phyloP scores from a whole-genome alignment of 140 eudicot genomes.

The Flaveria floridana region DNA sequence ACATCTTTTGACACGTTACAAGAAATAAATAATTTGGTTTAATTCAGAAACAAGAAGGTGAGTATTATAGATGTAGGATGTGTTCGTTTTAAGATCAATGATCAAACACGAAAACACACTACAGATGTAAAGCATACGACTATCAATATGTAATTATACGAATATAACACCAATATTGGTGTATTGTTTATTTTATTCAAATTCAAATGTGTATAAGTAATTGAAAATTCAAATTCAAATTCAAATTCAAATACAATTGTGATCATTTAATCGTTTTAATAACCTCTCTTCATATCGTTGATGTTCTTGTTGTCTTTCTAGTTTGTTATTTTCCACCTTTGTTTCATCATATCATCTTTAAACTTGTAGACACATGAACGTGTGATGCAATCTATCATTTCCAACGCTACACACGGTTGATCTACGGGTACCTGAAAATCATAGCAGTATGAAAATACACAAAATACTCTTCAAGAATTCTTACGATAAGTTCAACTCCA shows the following conservation, averaged over 20 bases:
- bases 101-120: not conserved
- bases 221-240: conserved; percentile 6
- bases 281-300: conserved; percentile 2
- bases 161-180: conserved; percentile 2
- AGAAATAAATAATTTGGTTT: not conserved
- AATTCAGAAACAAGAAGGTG: not conserved
- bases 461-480: conserved; percentile 35
- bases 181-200: not conserved
- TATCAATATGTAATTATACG: not conserved
- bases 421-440: conserved; percentile 64
- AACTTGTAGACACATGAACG: conserved; percentile 38
- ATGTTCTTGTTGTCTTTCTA: not conserved
- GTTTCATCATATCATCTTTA: conserved; percentile 42
- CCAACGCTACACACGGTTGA: conserved; percentile 60
- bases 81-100: not conserved
- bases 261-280: not conserved
- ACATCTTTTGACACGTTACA: not conserved
- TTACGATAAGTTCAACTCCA: not conserved
- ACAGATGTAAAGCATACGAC: not conserved
- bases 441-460: not conserved
- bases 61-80: not conserved
- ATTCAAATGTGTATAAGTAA: not conserved
- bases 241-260: not conserved
- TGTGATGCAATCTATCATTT: conserved; percentile 53
- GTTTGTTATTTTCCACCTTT: conserved; percentile 28